These are phyloP conservation scores for Thelonectria blattea DNA, from an alignment of 2,329 filamentous ascomycete genomes.

Conservation along the genomic window DNA sequence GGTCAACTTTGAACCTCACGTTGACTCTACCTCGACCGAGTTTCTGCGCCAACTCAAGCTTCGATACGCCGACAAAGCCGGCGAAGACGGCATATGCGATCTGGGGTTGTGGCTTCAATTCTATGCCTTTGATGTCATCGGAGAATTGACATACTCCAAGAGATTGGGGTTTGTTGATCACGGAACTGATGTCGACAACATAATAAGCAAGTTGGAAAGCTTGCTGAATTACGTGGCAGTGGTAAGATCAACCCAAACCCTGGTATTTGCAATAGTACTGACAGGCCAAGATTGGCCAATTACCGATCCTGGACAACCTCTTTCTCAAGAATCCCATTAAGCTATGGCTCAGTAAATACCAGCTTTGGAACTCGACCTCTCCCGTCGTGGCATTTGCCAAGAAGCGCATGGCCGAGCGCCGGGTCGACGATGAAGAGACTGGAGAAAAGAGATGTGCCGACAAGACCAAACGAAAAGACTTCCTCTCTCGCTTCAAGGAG, in stretches of 20 bases:
- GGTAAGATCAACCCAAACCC: not conserved
- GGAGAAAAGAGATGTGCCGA: not conserved
- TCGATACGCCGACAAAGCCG: not conserved
- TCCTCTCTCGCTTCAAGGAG: slow-evolving; percentile 23
- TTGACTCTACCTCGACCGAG: slow-evolving; percentile 15
- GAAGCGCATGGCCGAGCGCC: slow-evolving; percentile 14
- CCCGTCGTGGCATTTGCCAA: slow-evolving; percentile 13
- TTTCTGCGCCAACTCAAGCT: slow-evolving; percentile 15
- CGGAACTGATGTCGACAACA: slow-evolving; percentile 23
- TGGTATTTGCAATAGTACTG: not conserved
- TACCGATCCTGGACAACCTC: slow-evolving; percentile 7
- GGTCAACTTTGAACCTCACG: slow-evolving; percentile 16
- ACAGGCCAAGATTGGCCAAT: slow-evolving; percentile 10
- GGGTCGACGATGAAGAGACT: not conserved
- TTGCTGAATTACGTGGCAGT: slow-evolving; percentile 26
- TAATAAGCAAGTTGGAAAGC: slow-evolving; percentile 25
- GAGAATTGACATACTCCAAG: slow-evolving; percentile 21
- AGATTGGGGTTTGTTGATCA: slow-evolving; percentile 25
- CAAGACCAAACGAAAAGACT: slow-evolving; percentile 10
- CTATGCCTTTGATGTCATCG: slow-evolving; percentile 32
- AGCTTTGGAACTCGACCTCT: slow-evolving; percentile 13
- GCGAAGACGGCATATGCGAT: slow-evolving; percentile 1
- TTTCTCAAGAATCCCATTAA: slow-evolving; percentile 13
- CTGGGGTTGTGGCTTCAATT: slow-evolving; percentile 28
- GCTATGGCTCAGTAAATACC: slow-evolving; percentile 6